phyloP scores from a whole-genome alignment of 768 basidiomycete species.

The Glaciozyma antarctica region DNA sequence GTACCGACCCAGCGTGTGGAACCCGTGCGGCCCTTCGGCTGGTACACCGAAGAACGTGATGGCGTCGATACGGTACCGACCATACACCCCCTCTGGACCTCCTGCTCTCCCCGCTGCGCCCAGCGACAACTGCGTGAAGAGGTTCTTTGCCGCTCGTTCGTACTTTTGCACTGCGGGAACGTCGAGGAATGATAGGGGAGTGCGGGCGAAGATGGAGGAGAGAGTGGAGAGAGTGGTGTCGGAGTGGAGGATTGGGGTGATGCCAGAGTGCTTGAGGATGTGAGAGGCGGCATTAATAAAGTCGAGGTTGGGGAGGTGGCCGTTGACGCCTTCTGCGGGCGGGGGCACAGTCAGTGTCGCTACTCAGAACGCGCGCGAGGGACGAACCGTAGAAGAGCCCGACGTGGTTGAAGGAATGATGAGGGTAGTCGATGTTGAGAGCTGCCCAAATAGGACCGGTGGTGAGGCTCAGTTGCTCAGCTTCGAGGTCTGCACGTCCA shows the following conservation, averaged over 20 bases:
- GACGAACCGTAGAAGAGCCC: slow-evolving; percentile 83
- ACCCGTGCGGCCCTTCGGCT: slow-evolving; percentile 85
- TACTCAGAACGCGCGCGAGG: not conserved
- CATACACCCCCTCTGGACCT: slow-evolving; percentile 81
- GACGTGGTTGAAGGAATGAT: slow-evolving; percentile 90
- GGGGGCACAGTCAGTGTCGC: not conserved
- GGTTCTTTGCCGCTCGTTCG: slow-evolving; percentile 51
- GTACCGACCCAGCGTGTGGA: slow-evolving; percentile 80
- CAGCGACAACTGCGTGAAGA: slow-evolving; percentile 60
- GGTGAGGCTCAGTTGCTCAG: slow-evolving; percentile 53
- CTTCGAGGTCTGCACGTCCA: slow-evolving; percentile 50
- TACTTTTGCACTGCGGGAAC: slow-evolving; percentile 6
- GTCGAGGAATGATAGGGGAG: not conserved
- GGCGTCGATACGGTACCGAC: slow-evolving; percentile 91
- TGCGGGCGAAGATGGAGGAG: not conserved
- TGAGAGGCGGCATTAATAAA: slow-evolving; percentile 69
- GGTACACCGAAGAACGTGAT: slow-evolving; percentile 83
- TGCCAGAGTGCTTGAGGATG: slow-evolving; percentile 51
- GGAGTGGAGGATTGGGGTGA: slow-evolving; percentile 74
- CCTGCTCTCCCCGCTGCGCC: slow-evolving; percentile 71
- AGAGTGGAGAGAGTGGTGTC: not conserved
- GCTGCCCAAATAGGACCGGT: slow-evolving; percentile 95
- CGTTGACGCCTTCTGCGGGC: slow-evolving; percentile 77
- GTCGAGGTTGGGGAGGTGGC: slow-evolving; percentile 91
- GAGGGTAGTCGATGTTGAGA: slow-evolving; percentile 86